These are phyloP conservation scores for Fusarium sp. DNA, from an alignment of 2,329 filamentous ascomycete genomes.

Conservation along the genomic window DNA sequence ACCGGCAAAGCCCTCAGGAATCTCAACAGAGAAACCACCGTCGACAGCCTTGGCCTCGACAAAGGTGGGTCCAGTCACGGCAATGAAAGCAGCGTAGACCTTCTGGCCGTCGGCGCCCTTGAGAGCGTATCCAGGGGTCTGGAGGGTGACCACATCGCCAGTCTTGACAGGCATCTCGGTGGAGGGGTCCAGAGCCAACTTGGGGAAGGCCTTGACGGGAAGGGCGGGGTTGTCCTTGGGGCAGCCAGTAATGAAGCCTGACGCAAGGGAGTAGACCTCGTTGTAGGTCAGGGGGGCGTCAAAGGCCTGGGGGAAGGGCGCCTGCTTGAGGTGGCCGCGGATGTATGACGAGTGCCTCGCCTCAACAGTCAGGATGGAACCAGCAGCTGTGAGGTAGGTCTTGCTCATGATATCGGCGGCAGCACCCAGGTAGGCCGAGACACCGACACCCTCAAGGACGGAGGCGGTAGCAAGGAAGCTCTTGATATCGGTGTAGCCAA, in stretches of 20 bases:
- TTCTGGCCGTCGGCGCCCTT: constrained; percentile 35
- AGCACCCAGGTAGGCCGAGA: constrained; percentile 73
- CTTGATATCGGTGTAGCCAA: constrained; percentile 68
- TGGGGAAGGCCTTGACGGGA: constrained; percentile 71
- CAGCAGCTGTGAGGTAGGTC: constrained; percentile 69
- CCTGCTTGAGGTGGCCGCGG: constrained; percentile 59
- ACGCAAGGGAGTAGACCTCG: constrained; percentile 73
- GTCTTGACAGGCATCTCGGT: constrained; percentile 40
- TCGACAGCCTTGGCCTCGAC: constrained; percentile 35
- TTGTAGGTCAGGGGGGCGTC: constrained; percentile 69
- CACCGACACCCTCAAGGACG: constrained; percentile 74
- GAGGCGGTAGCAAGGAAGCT: constrained; percentile 70
- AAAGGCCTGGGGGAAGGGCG: constrained; percentile 69
- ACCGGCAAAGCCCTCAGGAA: constrained; percentile 48
- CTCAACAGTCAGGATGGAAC: constrained; percentile 72
- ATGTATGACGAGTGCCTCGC: constrained; percentile 72
- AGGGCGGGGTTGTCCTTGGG: constrained; percentile 65
- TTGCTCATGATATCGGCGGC: constrained; percentile 69
- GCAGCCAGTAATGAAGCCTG: constrained; percentile 69
- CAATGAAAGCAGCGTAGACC: constrained; percentile 51
- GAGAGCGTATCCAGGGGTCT: constrained; percentile 42
- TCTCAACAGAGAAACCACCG: constrained; percentile 37
- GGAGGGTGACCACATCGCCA: constrained; percentile 42
- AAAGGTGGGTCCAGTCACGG: constrained; percentile 42
- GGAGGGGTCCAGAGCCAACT: constrained; percentile 51